Base-by-base conservation (phyloP, 257 asterid species). In the Nicotiana undulata region DNA sequence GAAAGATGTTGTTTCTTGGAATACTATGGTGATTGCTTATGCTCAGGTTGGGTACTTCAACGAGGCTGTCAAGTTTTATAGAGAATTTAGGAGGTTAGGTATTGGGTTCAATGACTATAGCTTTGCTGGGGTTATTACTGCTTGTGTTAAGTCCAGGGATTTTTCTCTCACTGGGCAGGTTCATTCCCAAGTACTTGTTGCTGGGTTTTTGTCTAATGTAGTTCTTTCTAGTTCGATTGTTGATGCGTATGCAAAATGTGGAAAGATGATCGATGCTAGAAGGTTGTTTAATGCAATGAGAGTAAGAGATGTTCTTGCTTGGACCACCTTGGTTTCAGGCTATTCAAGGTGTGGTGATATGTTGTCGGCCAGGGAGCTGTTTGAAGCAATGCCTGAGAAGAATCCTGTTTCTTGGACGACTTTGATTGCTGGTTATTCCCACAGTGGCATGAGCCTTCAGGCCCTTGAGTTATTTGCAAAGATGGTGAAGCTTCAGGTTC, bases 281-380 rank as follows among this genome's bases (percentile, higher is more conserved):
- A 85, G 82, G 80, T 80, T 92, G 85, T 92, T 94, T 88, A 91
- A 88, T 88, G 90, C 87, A 85, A 91, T 94, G 92, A 79, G 28
- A 28, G 77, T 15, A 75, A 89, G 84, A 86, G 97, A 92, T 63
- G 85, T 90, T 82, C 86, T 89, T 79, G 88, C 93, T 79, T 94
- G 97, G 94, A 94, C 98, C 85, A 91, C 93, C 66, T 85, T 94
- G 88, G 88, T 94, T 67, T 89, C 95, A 2, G 98, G 93, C 59
- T 90, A 89, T 74, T 89, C 95, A 22, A 87, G 68, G 80, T 85
- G 81, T 26, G 94, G 94, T 15, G 87, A 90, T 81, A 88, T 90
- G 94, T 74, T 79, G 61, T 91, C 90, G 0, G 95, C 98, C 9
- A 86, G 75, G 81, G 88, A 82, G 49, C 32, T 92, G 55, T 94